These are phyloP conservation scores for Ophiostoma sp. DNA, from an alignment of 2,329 filamentous ascomycete genomes.

Conservation along the genomic window DNA sequence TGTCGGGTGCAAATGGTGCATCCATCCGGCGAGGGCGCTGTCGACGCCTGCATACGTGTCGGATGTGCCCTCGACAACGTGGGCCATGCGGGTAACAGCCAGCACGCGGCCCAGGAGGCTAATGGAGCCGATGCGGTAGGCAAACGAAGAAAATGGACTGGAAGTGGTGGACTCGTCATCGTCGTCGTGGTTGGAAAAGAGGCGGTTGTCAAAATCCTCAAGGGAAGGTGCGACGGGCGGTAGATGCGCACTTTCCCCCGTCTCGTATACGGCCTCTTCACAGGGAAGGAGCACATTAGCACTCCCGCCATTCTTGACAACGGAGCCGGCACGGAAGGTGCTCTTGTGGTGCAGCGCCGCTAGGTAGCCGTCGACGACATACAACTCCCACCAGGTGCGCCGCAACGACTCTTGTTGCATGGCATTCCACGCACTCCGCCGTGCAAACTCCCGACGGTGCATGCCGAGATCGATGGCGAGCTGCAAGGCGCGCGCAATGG, in stretches of 20 bases:
- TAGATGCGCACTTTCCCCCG: neutral
- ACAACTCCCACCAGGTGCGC: slow-evolving; percentile 26
- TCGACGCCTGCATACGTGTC: slow-evolving; percentile 46
- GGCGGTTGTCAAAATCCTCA: slow-evolving; percentile 11
- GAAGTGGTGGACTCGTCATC: slow-evolving; percentile 29
- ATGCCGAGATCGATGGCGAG: slow-evolving; percentile 17
- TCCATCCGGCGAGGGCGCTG: slow-evolving; percentile 63
- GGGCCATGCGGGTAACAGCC: slow-evolving; percentile 18
- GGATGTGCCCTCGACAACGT: neutral
- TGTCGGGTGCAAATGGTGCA: slow-evolving; percentile 51
- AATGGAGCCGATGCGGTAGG: slow-evolving; percentile 64
- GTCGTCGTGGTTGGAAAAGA: slow-evolving; percentile 7
- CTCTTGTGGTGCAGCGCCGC: slow-evolving; percentile 13
- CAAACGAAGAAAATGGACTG: slow-evolving; percentile 56
- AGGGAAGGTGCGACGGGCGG: neutral
- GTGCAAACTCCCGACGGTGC: neutral
- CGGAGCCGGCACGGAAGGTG: neutral
- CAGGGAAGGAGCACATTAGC: slow-evolving; percentile 7
- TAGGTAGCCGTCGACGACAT: slow-evolving; percentile 18
- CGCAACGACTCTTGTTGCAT: slow-evolving; percentile 15
- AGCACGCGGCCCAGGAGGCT: slow-evolving; percentile 60
- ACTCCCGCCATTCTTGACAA: neutral
- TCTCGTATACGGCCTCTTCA: neutral
- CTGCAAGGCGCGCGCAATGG: neutral
- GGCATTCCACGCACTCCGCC: neutral